Conservation (phyloP, 768 basidiomycete genomes). For the Porpolomopsis calyptriformis region DNA sequence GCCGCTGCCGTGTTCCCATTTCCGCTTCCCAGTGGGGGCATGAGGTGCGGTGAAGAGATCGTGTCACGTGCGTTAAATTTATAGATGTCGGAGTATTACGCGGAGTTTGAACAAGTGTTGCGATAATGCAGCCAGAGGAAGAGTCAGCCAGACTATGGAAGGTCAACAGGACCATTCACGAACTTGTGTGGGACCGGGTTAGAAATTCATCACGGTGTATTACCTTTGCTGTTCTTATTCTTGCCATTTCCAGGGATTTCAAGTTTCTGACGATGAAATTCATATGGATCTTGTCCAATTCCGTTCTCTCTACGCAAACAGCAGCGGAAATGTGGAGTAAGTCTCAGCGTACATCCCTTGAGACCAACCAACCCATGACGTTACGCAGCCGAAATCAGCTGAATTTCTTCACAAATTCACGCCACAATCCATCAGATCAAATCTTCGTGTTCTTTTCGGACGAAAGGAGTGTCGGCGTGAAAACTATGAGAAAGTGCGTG, state of each 20-base stretch:
- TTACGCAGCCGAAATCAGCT: constrained; percentile 67
- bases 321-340: constrained; percentile 76
- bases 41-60: no score
- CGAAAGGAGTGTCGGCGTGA: constrained; percentile 89
- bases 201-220: constrained; percentile 17
- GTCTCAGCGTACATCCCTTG: constrained; percentile 22
- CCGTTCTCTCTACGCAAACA: constrained; percentile 58
- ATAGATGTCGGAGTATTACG: constrained; percentile 46
- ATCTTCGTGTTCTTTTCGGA: constrained; percentile 96
- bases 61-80: no score
- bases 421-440: constrained; percentile 56
- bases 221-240: constrained; percentile 17
- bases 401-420: constrained; percentile 80
- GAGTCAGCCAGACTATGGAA: constrained; percentile 89
- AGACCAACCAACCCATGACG: constrained; percentile 8
- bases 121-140: constrained; percentile 62
- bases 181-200: constrained; percentile 92
- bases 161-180: constrained; percentile 92
- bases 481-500: constrained; percentile 93
- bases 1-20: constrained; percentile 22
- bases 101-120: constrained; percentile 41
- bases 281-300: constrained; percentile 79
- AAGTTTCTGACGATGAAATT: constrained; percentile 90
- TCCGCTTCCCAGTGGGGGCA: no score
- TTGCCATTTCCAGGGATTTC: constrained; percentile 59